Conservation (phyloP, 1,139 yeast genomes). For the Saccharomycopsis hybrid region DNA sequence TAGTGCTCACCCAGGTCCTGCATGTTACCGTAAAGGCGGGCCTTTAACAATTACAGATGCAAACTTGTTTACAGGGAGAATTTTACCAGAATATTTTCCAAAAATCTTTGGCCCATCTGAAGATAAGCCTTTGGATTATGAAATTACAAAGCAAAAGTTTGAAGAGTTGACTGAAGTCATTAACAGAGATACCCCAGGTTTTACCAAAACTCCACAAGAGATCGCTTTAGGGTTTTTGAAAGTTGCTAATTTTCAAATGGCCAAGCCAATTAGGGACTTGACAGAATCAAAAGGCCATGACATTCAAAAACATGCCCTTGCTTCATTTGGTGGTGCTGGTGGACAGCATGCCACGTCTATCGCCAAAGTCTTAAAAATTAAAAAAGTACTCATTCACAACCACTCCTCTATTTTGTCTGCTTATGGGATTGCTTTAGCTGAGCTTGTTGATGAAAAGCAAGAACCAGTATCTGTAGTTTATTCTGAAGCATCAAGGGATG, state of each 20-base stretch:
- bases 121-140: constrained; percentile 41
- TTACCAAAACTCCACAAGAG: constrained; percentile 35
- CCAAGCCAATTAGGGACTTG: constrained; percentile 47
- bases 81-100: constrained; percentile 49
- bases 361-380: constrained; percentile 41
- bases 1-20: constrained; percentile 58
- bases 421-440: constrained; percentile 49
- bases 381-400: constrained; percentile 41
- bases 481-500: constrained; percentile 28
- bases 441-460: constrained; percentile 58
- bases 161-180: constrained; percentile 35
- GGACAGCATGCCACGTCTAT: constrained; percentile 52
- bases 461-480: constrained; percentile 44
- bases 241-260: constrained; percentile 50
- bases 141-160: constrained; percentile 35
- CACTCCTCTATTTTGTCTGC: constrained; percentile 50
- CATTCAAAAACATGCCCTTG: constrained; percentile 40
- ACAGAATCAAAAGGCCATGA: constrained; percentile 49
- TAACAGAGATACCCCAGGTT: constrained; percentile 31
- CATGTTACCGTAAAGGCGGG: constrained; percentile 52
- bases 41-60: constrained; percentile 57
- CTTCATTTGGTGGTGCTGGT: constrained; percentile 54
- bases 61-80: constrained; percentile 44
- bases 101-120: constrained; percentile 51
- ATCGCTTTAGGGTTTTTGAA: constrained; percentile 46